Conservation (phyloP, 495 filamentous ascomycete species). For the Aspergillus mulundensis region DNA sequence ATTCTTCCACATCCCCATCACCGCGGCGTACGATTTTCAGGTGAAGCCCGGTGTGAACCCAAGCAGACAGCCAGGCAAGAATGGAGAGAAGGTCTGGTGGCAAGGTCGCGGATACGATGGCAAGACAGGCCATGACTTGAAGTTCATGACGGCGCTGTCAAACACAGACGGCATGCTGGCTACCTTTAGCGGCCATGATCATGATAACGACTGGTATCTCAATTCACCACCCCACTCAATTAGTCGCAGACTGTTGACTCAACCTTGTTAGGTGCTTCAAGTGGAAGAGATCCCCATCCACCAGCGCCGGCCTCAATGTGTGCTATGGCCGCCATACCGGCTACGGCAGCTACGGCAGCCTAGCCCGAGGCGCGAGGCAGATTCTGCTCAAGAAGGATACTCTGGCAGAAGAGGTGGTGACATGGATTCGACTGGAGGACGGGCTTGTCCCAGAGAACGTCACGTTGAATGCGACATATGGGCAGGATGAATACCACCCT, state of each 20-base stretch:
- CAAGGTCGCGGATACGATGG: slow-evolving; percentile 15
- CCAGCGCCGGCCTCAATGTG: not conserved
- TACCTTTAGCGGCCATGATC: slow-evolving; percentile 67
- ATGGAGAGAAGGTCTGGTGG: slow-evolving; percentile 47
- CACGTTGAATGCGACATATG: not conserved
- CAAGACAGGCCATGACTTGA: slow-evolving; percentile 47
- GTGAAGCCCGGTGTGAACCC: slow-evolving; percentile 30
- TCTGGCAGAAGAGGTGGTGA: not conserved
- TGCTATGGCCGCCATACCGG: not conserved
- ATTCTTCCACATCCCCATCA: slow-evolving; percentile 69
- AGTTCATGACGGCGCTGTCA: slow-evolving; percentile 62
- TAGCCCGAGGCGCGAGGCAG: not conserved
- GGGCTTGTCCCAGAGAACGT: not conserved
- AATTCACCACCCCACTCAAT: not conserved
- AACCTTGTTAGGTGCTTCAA: not conserved
- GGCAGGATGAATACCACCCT: not conserved
- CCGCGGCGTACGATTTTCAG: slow-evolving; percentile 53
- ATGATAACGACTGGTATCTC: slow-evolving; percentile 61
- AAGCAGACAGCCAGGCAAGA: slow-evolving; percentile 56
- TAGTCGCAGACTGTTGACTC: too few relatives aligned
- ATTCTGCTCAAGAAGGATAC: not conserved
- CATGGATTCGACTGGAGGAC: not conserved
- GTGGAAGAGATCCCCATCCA: not conserved
- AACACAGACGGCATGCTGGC: slow-evolving; percentile 55
- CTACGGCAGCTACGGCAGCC: not conserved